Evolutionary conservation across 2,329 filamentous ascomycete genomes (phyloP).

Genomic region (Paecilomyces sp.): DNA sequence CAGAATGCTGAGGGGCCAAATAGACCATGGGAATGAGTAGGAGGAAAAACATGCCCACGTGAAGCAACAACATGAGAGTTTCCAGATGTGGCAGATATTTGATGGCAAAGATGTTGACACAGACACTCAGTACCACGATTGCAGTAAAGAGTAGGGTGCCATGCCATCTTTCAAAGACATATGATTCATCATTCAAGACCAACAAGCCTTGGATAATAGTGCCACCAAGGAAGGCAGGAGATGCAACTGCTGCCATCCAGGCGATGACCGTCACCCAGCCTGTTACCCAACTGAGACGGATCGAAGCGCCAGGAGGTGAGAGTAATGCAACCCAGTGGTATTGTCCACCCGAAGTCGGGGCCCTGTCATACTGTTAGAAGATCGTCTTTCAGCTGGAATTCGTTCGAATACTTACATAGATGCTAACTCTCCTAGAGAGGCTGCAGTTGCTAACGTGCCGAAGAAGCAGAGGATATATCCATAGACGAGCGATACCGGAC

Average conservation of each 20-base stretch:
- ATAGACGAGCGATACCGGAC: slow-evolving; percentile 31
- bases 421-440: slow-evolving; percentile 27
- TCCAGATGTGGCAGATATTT: slow-evolving; percentile 33
- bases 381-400: not conserved
- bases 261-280: slow-evolving; percentile 38
- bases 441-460: slow-evolving; percentile 31
- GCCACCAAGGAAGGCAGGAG: slow-evolving; percentile 38
- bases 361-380: slow-evolving; percentile 14
- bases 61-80: slow-evolving; percentile 33
- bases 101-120: slow-evolving; percentile 37
- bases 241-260: slow-evolving; percentile 40
- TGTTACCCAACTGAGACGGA: slow-evolving; percentile 36
- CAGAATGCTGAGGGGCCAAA: slow-evolving; percentile 30
- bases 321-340: slow-evolving; percentile 40
- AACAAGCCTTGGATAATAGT: slow-evolving; percentile 41
- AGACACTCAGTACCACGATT: slow-evolving; percentile 30
- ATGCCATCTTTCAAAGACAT: slow-evolving; percentile 37
- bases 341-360: slow-evolving; percentile 34
- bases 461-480: slow-evolving; percentile 24
- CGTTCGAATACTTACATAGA: slow-evolving; percentile 29
- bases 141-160: slow-evolving; percentile 37
- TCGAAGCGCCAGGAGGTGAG: slow-evolving; percentile 34
- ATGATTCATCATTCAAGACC: slow-evolving; percentile 36
- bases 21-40: slow-evolving; percentile 39
- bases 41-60: slow-evolving; percentile 35